Base-by-base conservation (phyloP, 768 basidiomycete genomes). In the Solioccasus polychromus region DNA sequence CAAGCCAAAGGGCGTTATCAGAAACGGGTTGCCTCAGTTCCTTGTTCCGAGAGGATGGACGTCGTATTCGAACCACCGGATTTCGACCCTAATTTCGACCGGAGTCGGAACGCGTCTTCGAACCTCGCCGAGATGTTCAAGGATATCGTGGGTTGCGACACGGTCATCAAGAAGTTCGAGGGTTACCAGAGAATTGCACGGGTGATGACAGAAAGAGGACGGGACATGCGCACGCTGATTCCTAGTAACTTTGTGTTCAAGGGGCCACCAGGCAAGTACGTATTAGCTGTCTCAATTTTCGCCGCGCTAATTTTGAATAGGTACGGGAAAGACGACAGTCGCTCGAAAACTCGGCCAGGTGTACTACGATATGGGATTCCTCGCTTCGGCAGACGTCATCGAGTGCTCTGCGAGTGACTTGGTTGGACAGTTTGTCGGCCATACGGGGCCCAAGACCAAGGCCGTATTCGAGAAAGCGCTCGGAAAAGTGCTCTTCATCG, bases 361-460 rank as follows among this genome's bases (percentile, higher is more conserved):
- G 6, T 83, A 77, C 53, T 83, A 75, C 42, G 79, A 83, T 53
- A 82, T 83, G 80, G 82, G 82, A 1, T 71, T 83, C 47, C 59
- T 83, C 17, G 60, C 68, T 11, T 71, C 71, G 2, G 47, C 52
- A 10, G 74, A 82, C 7, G 82, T 88, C 24, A 54, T 77, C 7
- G 85, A 86, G 56, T 83, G 83, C 55, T 85, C 85, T 0, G 83
- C 82, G 0, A 75, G 83, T 4, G 86, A 88, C 51, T 69, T 88
- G 24, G 79, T 88, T 1, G 86, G 79, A 2, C 72, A 85, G 57
- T 87, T 79, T 43, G 77, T 86, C 8, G 85, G 85, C 4, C 83
- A 87, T 0, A 87, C 85, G 1, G 85, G 84, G 1, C 83, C 83
- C 0, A 85, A 85, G 61, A 82, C 80, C 1, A 71, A 67, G 50